A percentile compares a stretch with the other conserved stretches of the same genome.
These are phyloP conservation scores for Trichocomaceae sp. DNA, from an alignment of 2,329 filamentous ascomycete species.

Conservation along the genomic window DNA sequence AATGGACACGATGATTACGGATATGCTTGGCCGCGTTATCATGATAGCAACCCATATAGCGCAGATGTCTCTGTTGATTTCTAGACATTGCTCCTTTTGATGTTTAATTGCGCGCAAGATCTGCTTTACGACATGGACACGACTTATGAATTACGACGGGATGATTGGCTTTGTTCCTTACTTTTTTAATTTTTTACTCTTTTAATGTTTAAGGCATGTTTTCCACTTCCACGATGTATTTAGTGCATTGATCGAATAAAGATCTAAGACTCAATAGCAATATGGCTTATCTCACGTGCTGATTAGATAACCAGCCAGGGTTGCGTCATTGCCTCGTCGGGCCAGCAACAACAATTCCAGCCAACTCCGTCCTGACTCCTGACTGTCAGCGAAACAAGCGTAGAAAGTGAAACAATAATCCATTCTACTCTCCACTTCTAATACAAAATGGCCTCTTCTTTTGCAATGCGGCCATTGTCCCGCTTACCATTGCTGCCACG, in stretches of 20 bases:
- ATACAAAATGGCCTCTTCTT: background rate
- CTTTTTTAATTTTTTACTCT: no score
- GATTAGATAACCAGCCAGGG: constrained; percentile 14
- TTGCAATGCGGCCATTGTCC: background rate
- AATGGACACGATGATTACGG: constrained; percentile 4
- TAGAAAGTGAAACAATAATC: background rate
- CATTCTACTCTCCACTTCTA: background rate
- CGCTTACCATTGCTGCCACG: background rate
- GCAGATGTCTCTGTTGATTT: constrained; percentile 5
- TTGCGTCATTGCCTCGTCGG: constrained; percentile 9
- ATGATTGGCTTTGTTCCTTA: background rate
- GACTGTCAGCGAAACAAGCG: background rate
- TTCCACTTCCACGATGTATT: background rate
- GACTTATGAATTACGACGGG: constrained; percentile 9
- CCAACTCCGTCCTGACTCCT: background rate
- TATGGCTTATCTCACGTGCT: constrained; percentile 8
- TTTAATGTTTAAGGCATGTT: background rate
- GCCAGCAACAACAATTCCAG: background rate
- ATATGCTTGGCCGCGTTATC: constrained; percentile 2
- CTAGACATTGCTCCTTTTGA: background rate
- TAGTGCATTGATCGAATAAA: background rate
- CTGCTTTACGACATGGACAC: constrained; percentile 1
- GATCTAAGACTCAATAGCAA: background rate
- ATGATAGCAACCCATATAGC: constrained; percentile 11
- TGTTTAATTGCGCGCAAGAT: background rate